A percentile compares a stretch with the other conserved stretches of the same genome.
phyloP scores from a whole-genome alignment of 1,284 basidiomycete species.

The Papiliotrema laurentii region DNA sequence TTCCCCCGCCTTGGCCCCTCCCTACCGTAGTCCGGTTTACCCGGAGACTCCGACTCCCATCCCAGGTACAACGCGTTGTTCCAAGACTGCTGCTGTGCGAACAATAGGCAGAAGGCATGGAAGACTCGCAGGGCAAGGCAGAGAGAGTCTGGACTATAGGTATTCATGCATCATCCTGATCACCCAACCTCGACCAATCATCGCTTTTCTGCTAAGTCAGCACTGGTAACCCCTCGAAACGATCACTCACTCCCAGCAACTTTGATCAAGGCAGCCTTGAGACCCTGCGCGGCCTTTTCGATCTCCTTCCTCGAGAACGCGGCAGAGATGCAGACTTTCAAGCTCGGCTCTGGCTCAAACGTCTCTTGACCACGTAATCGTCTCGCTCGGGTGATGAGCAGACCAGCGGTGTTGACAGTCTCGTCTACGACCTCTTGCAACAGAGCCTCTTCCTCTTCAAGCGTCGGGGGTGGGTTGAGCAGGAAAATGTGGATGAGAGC shows the following conservation, averaged over 20 bases:
- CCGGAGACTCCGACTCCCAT: no score
- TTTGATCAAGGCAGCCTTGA: conserved; percentile 73
- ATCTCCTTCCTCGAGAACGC: conserved; percentile 82
- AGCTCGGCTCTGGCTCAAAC: conserved; percentile 75
- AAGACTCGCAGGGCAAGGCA: no score
- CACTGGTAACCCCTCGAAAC: no score
- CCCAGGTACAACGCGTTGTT: no score
- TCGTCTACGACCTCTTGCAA: conserved; percentile 89
- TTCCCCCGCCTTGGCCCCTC: no score
- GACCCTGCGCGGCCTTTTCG: conserved; percentile 73
- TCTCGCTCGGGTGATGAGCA: conserved; percentile 77
- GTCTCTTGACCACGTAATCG: conserved; percentile 75
- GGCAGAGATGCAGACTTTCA: conserved; percentile 74
- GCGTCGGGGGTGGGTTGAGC: conserved; percentile 48
- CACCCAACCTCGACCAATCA: no score
- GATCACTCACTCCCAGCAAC: conserved; percentile 51
- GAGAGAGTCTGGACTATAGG: no score
- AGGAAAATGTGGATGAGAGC: conserved; percentile 85
- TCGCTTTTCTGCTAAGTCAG: no score
- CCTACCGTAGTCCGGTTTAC: no score
- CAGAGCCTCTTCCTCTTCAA: conserved; percentile 67
- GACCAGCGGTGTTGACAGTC: conserved; percentile 61
- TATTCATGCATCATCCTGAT: no score
- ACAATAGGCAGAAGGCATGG: no score
- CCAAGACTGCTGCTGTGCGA: no score